Evolutionary conservation across 169 alveolate species (phyloP).

Genomic region (Plasmodium cynomolgi): DNA sequence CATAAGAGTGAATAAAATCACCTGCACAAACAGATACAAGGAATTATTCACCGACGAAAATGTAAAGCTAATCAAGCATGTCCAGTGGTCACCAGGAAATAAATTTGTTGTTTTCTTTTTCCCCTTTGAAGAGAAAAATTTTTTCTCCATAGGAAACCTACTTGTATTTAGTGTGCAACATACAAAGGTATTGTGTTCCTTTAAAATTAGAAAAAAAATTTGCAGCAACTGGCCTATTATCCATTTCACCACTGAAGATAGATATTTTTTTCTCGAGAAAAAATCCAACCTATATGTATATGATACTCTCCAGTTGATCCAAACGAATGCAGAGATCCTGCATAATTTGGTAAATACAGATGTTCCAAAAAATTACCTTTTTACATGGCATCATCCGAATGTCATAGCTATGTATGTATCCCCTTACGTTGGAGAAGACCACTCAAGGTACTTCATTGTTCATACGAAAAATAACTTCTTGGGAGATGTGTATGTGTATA

Average conservation of each 20-base stretch:
- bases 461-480: slow-evolving; percentile 58
- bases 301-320: slow-evolving; percentile 8
- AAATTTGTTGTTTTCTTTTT: slow-evolving; percentile 42
- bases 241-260: slow-evolving; percentile 46
- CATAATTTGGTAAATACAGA: not conserved
- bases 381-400: slow-evolving; percentile 57
- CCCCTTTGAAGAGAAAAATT: slow-evolving; percentile 37
- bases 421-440: slow-evolving; percentile 8
- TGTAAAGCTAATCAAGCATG: slow-evolving; percentile 38
- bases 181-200: slow-evolving; percentile 26
- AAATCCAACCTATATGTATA: slow-evolving; percentile 45
- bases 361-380: slow-evolving; percentile 13
- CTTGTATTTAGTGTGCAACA: slow-evolving; percentile 17
- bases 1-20: not conserved
- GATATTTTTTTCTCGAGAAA: slow-evolving; percentile 37
- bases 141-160: slow-evolving; percentile 9
- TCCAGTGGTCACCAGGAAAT: slow-evolving; percentile 68
- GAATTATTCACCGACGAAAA: slow-evolving; percentile 32
- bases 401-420: slow-evolving; percentile 44
- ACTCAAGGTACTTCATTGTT: slow-evolving; percentile 22
- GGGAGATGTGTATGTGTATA: slow-evolving; percentile 53
- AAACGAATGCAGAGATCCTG: not conserved
- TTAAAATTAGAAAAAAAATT: slow-evolving; percentile 39
- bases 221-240: slow-evolving; percentile 65
- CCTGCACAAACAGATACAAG: slow-evolving; percentile 14